phyloP scores from a whole-genome alignment of 116 monocot species.

The Cymodocea nodosa region DNA sequence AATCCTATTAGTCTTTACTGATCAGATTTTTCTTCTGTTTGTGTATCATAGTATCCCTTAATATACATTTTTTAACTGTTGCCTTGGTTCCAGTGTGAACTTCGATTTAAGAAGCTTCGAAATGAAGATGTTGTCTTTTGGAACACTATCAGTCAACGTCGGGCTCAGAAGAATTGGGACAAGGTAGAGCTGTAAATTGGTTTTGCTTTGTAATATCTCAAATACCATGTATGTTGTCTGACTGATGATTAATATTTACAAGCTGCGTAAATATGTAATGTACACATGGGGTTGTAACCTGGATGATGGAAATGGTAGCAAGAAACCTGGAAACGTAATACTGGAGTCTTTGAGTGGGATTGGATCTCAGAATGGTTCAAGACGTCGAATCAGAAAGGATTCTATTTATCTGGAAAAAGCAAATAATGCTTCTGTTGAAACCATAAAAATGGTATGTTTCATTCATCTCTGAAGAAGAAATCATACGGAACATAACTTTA shows the following conservation, averaged over 20 bases:
- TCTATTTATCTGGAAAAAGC: constrained; percentile 15
- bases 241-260: neutral
- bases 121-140: constrained; percentile 58
- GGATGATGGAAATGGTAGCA: constrained; percentile 23
- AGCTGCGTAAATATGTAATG: constrained; percentile 84
- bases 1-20: neutral
- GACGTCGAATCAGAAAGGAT: constrained; percentile 14
- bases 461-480: neutral
- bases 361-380: constrained; percentile 24
- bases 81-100: neutral
- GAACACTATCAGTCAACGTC: constrained; percentile 30
- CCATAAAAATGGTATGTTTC: neutral
- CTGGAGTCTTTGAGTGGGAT: constrained; percentile 23
- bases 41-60: neutral
- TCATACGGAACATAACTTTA: no score
- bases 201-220: neutral
- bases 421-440: constrained; percentile 9
- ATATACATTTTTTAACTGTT: neutral
- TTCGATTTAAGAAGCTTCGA: constrained; percentile 61
- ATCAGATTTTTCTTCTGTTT: neutral
- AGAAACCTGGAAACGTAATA: constrained; percentile 11
- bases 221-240: neutral
- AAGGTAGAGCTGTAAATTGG: constrained; percentile 37
- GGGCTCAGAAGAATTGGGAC: constrained; percentile 68
- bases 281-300: constrained; percentile 76